Percentiles rank a stretch among this genome's conserved stretches.
Conservation (phyloP, 495 filamentous ascomycete species). For the Penicillium steckii region DNA sequence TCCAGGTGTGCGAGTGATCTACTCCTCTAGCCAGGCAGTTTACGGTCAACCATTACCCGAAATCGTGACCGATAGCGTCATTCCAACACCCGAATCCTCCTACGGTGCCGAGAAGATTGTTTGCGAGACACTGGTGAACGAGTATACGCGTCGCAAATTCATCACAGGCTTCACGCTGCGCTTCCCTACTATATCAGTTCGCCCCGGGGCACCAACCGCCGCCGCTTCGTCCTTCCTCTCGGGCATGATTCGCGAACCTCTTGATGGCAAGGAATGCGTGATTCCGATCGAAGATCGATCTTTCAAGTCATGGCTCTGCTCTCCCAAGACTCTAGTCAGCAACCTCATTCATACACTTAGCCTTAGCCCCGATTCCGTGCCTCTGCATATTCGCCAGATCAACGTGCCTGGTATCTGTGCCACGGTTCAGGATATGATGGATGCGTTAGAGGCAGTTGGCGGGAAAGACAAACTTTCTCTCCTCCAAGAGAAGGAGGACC, state of each 20-base stretch:
- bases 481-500: conserved; percentile 60
- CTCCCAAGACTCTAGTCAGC: conserved; percentile 58
- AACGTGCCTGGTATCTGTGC: conserved; percentile 71
- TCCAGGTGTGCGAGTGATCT: conserved; percentile 62
- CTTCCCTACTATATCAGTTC: conserved; percentile 70
- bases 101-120: conserved; percentile 77
- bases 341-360: conserved; percentile 62
- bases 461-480: conserved; percentile 63
- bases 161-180: conserved; percentile 64
- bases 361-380: conserved; percentile 49
- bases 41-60: conserved; percentile 54
- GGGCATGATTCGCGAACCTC: conserved; percentile 64
- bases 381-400: conserved; percentile 57
- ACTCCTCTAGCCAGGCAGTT: conserved; percentile 56
- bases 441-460: conserved; percentile 63
- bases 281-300: conserved; percentile 60
- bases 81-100: conserved; percentile 65
- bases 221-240: conserved; percentile 70
- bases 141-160: conserved; percentile 64
- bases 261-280: conserved; percentile 58
- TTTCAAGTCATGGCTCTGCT: conserved; percentile 63
- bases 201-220: conserved; percentile 65
- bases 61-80: conserved; percentile 50
- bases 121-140: conserved; percentile 69
- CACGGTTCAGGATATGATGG: conserved; percentile 68